Conservation (phyloP, 2,329 filamentous ascomycete species). For the Colletotrichum salicis region DNA sequence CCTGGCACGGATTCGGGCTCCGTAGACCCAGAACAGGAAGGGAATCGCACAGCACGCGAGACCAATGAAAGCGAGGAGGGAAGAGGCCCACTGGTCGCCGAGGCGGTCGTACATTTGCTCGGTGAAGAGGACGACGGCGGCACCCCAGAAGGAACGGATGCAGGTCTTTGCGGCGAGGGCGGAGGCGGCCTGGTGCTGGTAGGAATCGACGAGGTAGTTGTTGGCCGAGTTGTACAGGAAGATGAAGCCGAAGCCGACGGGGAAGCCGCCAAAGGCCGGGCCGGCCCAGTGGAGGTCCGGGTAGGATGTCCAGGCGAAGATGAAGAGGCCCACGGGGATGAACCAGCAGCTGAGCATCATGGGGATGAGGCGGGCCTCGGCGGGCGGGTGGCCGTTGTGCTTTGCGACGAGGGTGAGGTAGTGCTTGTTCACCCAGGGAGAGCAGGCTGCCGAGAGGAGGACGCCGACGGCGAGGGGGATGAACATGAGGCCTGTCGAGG, state of each 20-base stretch:
- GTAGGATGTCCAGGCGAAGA: slow-evolving; percentile 74
- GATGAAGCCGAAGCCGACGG: slow-evolving; percentile 83
- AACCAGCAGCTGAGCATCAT: slow-evolving; percentile 85
- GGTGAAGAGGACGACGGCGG: slow-evolving; percentile 80
- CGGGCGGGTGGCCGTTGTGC: slow-evolving; percentile 78
- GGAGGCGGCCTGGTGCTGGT: slow-evolving; percentile 79
- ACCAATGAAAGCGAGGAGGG: slow-evolving; percentile 77
- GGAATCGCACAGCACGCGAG: slow-evolving; percentile 85
- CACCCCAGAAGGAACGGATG: slow-evolving; percentile 83
- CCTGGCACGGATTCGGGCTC: slow-evolving; percentile 73
- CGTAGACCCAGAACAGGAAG: slow-evolving; percentile 83
- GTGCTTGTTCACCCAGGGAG: slow-evolving; percentile 82
- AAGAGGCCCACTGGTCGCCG: slow-evolving; percentile 80
- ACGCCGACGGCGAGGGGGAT: slow-evolving; percentile 85
- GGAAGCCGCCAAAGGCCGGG: slow-evolving; percentile 75
- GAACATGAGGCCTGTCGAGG: slow-evolving; percentile 85
- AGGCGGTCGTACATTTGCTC: slow-evolving; percentile 81
- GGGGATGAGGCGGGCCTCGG: slow-evolving; percentile 81
- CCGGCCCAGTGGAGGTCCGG: slow-evolving; percentile 74
- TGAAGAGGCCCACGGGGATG: slow-evolving; percentile 69
- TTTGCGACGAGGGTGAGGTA: slow-evolving; percentile 73
- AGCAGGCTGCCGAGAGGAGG: slow-evolving; percentile 70
- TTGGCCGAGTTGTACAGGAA: slow-evolving; percentile 85
- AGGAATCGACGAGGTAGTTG: slow-evolving; percentile 75
- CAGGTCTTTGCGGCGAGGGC: slow-evolving; percentile 86